A percentile compares a stretch with the other conserved stretches of the same genome.
Evolutionary conservation across 257 asterid species (phyloP).

Genomic region (Asclepias syriaca): DNA sequence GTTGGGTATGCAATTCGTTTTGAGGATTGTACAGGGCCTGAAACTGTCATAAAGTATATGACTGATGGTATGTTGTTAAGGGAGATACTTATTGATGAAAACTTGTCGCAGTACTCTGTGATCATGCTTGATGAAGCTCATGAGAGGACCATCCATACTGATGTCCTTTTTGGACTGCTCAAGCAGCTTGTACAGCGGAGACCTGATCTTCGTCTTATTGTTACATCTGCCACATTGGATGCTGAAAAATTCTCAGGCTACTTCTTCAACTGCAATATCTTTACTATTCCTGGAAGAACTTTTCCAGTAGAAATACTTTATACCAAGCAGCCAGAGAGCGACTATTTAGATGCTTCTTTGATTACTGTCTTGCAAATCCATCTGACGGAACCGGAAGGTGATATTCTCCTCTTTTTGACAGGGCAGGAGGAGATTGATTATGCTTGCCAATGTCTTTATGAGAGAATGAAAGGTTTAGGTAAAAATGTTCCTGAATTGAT

Average conservation of each 20-base stretch:
- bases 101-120: conserved; percentile 79
- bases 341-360: conserved; percentile 82
- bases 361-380: conserved; percentile 89
- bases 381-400: conserved; percentile 96
- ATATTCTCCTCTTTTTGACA: conserved; percentile 84
- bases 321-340: conserved; percentile 97
- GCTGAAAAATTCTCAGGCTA: conserved; percentile 95
- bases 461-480: conserved; percentile 89
- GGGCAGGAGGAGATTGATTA: conserved; percentile 99
- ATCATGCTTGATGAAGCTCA: conserved; percentile 97
- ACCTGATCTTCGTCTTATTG: conserved; percentile 86
- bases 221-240: conserved; percentile 91
- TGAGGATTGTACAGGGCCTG: conserved; percentile 97
- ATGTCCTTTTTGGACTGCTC: conserved; percentile 75
- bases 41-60: conserved; percentile 92
- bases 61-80: conserved; percentile 97
- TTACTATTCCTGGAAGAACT: conserved; percentile 94
- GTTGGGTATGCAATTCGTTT: conserved; percentile 93
- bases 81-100: conserved; percentile 83
- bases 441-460: conserved; percentile 90
- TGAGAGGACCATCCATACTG: conserved; percentile 83
- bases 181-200: conserved; percentile 73
- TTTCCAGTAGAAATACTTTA: conserved; percentile 88
- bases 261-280: conserved; percentile 86
- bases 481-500: conserved; percentile 84